Evolutionary conservation across 2,329 filamentous ascomycete species (phyloP), one percentile per base, ranked within the genome.

Genomic region (Alternaria ethzedia): DNA sequence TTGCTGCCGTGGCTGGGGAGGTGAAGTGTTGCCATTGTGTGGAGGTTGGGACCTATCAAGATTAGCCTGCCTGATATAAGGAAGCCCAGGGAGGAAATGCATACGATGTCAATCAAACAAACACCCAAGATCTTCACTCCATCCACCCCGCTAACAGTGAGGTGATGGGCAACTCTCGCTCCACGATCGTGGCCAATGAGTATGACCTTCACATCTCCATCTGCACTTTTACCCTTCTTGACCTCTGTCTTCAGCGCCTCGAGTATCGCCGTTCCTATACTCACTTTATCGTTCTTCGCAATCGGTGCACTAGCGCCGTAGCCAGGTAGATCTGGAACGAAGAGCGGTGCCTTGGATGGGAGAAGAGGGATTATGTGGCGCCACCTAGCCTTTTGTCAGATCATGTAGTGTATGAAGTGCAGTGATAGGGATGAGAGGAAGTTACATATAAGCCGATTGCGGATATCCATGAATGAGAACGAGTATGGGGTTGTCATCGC

Each of bases 141-240:
- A 0, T 72, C 60, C 0, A 81, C 79, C 43, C 82, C 80, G 57
- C 85, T 83, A 15, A 87, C 85, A 41, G 82, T 82, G 0, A 89
- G 77, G 60, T 85, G 85, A 66, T 89, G 87, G 0, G 85, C 81
- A 3, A 88, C 82, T 28, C 86, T 78, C 0, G 84, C 87, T 4
- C 87, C 87, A 43, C 87, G 83, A 70, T 89, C 87, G 68, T 89
- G 87, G 0, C 82, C 85, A 60, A 85, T 85, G 20, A 89, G 63
- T 1, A 79, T 45, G 6, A 78, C 60, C 1, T 74, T 75, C 3
- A 73, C 64, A 13, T 54, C 6, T 4, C 15, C 26, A 6, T 65
- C 12, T 2, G 15, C 52, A 15, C 64, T 69, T 5, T 52, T 52
- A 11, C 49, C 23, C 2, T 68, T 59, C n/a, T 70, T 65, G 9